A percentile compares a stretch with the other conserved stretches of the same genome.
Evolutionary conservation across 768 basidiomycete genomes (phyloP).

Genomic region (Naganishia antarctica): DNA sequence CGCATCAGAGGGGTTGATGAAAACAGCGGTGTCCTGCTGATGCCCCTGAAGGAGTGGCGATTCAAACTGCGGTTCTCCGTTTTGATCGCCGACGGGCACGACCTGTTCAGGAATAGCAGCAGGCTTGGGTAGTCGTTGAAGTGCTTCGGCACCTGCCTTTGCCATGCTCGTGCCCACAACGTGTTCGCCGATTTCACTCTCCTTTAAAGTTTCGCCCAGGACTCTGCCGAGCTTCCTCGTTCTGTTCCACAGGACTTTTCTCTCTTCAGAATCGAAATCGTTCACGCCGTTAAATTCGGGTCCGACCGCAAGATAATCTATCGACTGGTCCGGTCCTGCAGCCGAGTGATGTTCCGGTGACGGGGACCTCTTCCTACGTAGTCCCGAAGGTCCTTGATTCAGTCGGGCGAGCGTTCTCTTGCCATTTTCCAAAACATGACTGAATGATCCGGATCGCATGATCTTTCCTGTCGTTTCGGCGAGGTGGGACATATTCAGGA

Average conservation of each 20-base stretch:
- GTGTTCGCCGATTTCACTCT: neutral
- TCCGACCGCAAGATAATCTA: too few relatives aligned
- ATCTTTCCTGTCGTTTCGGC: neutral
- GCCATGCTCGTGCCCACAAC: neutral
- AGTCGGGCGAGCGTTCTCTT: neutral
- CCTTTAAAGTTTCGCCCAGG: conserved; percentile 12
- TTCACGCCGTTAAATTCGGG: neutral
- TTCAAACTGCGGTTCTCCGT: too few relatives aligned
- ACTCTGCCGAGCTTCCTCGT: conserved; percentile 11
- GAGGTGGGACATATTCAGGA: neutral
- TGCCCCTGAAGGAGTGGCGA: too few relatives aligned
- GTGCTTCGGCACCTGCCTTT: too few relatives aligned
- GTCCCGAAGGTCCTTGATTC: neutral
- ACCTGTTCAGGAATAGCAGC: too few relatives aligned
- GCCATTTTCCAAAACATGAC: neutral
- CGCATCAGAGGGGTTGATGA: too few relatives aligned
- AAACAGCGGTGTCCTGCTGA: too few relatives aligned
- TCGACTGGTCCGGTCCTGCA: too few relatives aligned
- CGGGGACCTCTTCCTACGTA: neutral
- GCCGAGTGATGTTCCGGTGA: neutral
- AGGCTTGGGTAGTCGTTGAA: too few relatives aligned
- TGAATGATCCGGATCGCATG: conserved; percentile 6
- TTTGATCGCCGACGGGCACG: too few relatives aligned
- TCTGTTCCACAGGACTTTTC: conserved; percentile 12
- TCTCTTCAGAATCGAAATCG: conserved; percentile 2